A percentile compares a stretch with the other conserved stretches of the same genome.
phyloP scores from a whole-genome alignment of 306 rosid genomes.

The Myrica gale region DNA sequence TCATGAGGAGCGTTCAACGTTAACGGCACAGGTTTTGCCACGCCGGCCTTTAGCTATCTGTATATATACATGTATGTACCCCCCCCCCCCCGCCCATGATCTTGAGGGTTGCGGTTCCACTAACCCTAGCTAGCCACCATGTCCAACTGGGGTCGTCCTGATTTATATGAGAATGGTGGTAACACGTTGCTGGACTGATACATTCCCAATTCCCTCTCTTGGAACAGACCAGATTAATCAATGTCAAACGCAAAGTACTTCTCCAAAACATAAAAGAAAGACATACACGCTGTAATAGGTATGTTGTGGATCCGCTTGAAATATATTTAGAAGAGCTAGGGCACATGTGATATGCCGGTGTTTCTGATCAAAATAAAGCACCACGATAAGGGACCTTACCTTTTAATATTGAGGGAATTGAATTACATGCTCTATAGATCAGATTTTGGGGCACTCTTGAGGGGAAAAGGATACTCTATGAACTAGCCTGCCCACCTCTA shows the following conservation, averaged over 20 bases:
- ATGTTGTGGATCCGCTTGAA: background rate
- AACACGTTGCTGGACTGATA: background rate
- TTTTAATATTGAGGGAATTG: background rate
- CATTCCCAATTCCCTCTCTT: conserved; percentile 13
- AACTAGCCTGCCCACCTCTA: background rate
- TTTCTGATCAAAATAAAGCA: background rate
- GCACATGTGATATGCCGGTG: background rate
- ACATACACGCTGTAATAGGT: background rate
- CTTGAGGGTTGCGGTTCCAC: too few species aligned
- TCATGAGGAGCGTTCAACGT: background rate
- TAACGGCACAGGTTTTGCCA: background rate
- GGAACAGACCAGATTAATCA: conserved; percentile 7
- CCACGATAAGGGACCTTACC: background rate
- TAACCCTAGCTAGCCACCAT: too few species aligned
- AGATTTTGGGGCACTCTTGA: background rate
- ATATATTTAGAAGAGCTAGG: background rate
- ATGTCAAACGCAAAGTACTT: background rate
- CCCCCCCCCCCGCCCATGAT: too few species aligned
- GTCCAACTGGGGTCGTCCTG: background rate
- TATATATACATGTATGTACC: background rate
- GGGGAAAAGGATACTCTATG: background rate
- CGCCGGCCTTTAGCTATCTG: background rate
- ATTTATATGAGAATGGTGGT: background rate
- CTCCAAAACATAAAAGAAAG: background rate
- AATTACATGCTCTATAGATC: background rate